Evolutionary conservation across 164 flowering plant genomes (phyloP).

Genomic region (Chloranthus sessilifolius): DNA sequence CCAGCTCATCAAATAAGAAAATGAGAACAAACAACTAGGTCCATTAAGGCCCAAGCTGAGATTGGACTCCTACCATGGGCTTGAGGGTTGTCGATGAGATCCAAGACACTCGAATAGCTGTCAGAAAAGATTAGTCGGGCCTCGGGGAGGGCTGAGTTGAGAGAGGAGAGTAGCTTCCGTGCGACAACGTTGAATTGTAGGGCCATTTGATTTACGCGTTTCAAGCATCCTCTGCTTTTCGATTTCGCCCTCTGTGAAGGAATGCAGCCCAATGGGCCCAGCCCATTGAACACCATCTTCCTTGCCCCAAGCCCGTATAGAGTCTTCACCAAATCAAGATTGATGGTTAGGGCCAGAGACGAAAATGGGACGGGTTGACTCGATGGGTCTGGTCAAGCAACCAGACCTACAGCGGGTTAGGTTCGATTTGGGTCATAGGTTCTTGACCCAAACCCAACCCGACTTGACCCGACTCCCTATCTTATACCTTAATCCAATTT

Average conservation of each 20-base stretch:
- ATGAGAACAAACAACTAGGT: no score
- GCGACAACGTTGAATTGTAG: conserved; percentile 48
- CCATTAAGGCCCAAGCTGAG: not conserved
- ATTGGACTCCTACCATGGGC: conserved; percentile 37
- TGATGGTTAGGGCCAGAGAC: no score
- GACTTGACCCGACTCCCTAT: no score
- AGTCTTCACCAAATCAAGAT: conserved; percentile 42
- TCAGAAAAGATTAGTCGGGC: conserved; percentile 50
- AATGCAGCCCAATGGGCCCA: conserved; percentile 82
- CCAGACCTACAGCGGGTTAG: no score
- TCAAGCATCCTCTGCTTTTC: conserved; percentile 47
- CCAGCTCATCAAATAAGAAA: no score
- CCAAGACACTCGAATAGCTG: conserved; percentile 45
- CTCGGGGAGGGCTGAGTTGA: conserved; percentile 37
- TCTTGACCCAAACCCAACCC: no score
- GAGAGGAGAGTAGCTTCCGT: conserved; percentile 21
- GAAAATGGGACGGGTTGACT: no score
- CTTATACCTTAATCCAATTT: no score
- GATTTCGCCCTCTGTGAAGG: conserved; percentile 86
- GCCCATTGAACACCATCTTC: conserved; percentile 52
- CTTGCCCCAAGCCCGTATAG: conserved; percentile 61
- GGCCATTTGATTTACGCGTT: conserved; percentile 51
- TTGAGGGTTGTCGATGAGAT: conserved; percentile 50
- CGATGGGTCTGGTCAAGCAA: no score
- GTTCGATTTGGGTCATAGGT: no score